Evolutionary conservation across 2,329 filamentous ascomycete species (phyloP), one percentile per base, ranked within the genome.

Genomic region (Pezicula rhizophila): DNA sequence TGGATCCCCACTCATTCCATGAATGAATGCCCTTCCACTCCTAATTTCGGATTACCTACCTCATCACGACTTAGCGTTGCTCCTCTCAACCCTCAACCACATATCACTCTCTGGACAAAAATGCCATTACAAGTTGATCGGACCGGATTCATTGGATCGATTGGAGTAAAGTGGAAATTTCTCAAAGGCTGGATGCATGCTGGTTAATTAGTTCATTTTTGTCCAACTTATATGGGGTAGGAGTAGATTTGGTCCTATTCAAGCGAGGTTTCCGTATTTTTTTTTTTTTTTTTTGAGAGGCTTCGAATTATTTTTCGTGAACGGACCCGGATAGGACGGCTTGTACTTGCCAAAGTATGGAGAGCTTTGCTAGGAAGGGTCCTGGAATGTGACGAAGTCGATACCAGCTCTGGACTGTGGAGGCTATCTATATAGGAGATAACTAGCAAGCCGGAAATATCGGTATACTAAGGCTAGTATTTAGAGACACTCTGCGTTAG

Each of bases 231-330:
- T 18, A 18, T 18, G n/a, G n/a, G n/a, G n/a, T n/a, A 69, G 51
- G 2, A 74, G 57, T 31, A 70, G 64, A 34, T 58, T 56, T 7
- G 72, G 71, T 0, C 70, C 71, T 28, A 73, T 65, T 8, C 71
- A 68, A 1, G 68, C 65, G 18, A 72, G 38, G 31, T 45, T 18
- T 67, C 66, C 67, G 20, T 70, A 67, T 48, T 66, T 64, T n/a
- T n/a, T n/a, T n/a, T n/a, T n/a, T n/a, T n/a, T n/a, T n/a, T n/a
- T n/a, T n/a, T 45, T 64, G 47, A 17, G 57, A 64, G 2, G 64
- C 64, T 12, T 69, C 61, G 53, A 64, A 66, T 28, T 68, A 60
- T n/a, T 69, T 63, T 1, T 67, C 56, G 48, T 70, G 62, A 11
- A 60, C 60, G 26, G 56, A 58, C 2, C 67, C 68, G 8, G 64